Conservation (phyloP, 768 basidiomycete species). For the Candolleomyces eurysporus region DNA sequence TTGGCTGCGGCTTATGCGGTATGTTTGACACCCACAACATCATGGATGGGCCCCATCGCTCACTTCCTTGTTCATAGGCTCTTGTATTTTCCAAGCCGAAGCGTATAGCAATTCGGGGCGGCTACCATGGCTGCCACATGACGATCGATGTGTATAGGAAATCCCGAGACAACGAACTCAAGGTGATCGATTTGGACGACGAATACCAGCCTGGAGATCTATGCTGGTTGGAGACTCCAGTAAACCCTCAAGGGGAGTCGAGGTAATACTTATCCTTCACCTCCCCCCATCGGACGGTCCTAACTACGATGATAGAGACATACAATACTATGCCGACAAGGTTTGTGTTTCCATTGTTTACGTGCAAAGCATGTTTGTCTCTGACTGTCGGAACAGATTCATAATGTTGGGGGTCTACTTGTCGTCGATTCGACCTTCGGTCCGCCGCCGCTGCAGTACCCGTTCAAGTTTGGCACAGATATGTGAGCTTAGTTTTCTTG, state of each 20-base stretch:
- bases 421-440: conserved; percentile 85
- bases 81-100: conserved; percentile 69
- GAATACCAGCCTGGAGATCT: conserved; percentile 71
- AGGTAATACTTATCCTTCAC: conserved; percentile 38
- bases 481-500: conserved; percentile 28
- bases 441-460: conserved; percentile 85
- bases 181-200: conserved; percentile 71
- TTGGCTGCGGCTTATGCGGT: conserved; percentile 74
- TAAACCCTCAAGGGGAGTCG: conserved; percentile 84
- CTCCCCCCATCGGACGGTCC: background rate
- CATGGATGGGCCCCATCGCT: background rate
- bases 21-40: background rate
- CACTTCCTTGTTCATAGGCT: conserved; percentile 38
- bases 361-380: background rate
- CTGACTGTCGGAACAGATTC: conserved; percentile 42
- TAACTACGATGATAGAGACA: conserved; percentile 48
- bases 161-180: conserved; percentile 39
- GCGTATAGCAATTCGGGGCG: conserved; percentile 72
- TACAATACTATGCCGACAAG: conserved; percentile 79
- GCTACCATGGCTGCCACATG: conserved; percentile 74
- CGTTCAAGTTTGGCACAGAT: conserved; percentile 87
- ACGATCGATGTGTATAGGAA: conserved; percentile 65
- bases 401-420: conserved; percentile 69
- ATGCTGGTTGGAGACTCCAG: conserved; percentile 85
- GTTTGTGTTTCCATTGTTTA: conserved; percentile 26